phyloP scores from a whole-genome alignment of 1,139 yeast genomes.

The Pneumocystis oryctolagi region DNA sequence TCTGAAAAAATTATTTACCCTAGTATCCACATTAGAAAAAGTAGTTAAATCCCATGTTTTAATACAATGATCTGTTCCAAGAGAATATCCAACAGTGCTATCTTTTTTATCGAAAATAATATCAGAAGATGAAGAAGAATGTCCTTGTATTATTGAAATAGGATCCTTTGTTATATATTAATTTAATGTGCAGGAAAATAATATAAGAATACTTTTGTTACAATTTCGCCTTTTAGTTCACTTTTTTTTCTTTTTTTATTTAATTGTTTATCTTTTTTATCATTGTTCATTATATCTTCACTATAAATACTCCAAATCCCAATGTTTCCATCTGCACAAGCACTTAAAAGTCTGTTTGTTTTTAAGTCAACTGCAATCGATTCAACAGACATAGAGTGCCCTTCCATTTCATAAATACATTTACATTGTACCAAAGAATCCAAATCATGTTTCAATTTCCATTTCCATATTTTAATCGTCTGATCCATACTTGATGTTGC shows the following conservation, averaged over 20 bases:
- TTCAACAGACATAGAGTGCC: not conserved
- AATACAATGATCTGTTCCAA: conserved; percentile 86
- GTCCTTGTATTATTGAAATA: conserved; percentile 59
- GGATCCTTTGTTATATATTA: conserved; percentile 9
- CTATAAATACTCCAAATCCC: conserved; percentile 77
- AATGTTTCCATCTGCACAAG: conserved; percentile 65
- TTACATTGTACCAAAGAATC: conserved; percentile 19
- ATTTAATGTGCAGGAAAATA: not conserved
- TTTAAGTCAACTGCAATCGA: conserved; percentile 35
- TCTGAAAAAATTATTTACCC: conserved; percentile 30
- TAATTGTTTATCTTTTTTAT: conserved; percentile 45
- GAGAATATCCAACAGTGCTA: conserved; percentile 74
- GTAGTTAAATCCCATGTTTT: conserved; percentile 94
- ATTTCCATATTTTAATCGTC: conserved; percentile 76
- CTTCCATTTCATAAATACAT: not conserved
- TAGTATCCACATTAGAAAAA: conserved; percentile 66
- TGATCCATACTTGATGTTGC: conserved; percentile 85
- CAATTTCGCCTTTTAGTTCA: conserved; percentile 8
- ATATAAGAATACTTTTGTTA: not conserved
- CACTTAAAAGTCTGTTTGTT: conserved; percentile 56
- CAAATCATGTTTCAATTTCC: conserved; percentile 28
- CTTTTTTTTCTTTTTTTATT: conserved; percentile 29
- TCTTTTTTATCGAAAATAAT: conserved; percentile 62
- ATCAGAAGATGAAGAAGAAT: conserved; percentile 73
- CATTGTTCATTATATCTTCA: conserved; percentile 64